Base-by-base conservation (phyloP, 2,329 filamentous ascomycete species). In the Colletotrichum viniferum region DNA sequence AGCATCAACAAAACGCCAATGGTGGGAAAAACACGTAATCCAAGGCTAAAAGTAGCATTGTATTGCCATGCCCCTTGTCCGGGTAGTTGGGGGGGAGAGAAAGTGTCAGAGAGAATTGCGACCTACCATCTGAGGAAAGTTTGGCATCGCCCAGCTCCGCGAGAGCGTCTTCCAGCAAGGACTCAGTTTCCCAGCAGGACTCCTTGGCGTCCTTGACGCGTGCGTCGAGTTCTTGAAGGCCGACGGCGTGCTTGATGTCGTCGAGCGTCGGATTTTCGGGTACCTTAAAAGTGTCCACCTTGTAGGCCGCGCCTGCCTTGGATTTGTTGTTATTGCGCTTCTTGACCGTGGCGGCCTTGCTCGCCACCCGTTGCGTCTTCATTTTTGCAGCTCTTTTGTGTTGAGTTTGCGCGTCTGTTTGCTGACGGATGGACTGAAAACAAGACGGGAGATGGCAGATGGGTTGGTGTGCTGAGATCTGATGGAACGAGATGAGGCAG, bases 161-260 rank as follows among this genome's bases (percentile, higher is more conserved):
- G 69, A 94, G 85, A 38, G 88, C 86, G 79, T 93, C 92, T 77
- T 91, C 91, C 76, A 92, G 92, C 4, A 94, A 83, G 30, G 91
- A 93, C 77, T 93, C 90, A 7, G 88, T 90, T 79, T 93, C 92
- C 91, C 91, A 93, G 64, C 71, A 77, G 14, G 88, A 88, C 66
- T 90, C 89, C 72, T 84, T 85, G 6, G 87, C 85, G 73, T 90
- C 88, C 34, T 86, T 87, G 77, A 90, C 86, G 78, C 87, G 85
- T 77, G 89, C 87, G 77, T 90, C 88, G 12, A 90, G 84, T 74
- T 90, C 88, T 21, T 74, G 77, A 18, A 78, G 72, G 30, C 77
- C 83, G 61, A 82, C 81, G 7, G 83, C 84, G 13, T 81, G 79
- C 71, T 85, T 82, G 75, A 86, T 79, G 61, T 86, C 82, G 3